Percentiles rank a stretch among this genome's conserved stretches.
Evolutionary conservation across 148 eudicot species (phyloP).

Genomic region (Dysphania ambrosioides): DNA sequence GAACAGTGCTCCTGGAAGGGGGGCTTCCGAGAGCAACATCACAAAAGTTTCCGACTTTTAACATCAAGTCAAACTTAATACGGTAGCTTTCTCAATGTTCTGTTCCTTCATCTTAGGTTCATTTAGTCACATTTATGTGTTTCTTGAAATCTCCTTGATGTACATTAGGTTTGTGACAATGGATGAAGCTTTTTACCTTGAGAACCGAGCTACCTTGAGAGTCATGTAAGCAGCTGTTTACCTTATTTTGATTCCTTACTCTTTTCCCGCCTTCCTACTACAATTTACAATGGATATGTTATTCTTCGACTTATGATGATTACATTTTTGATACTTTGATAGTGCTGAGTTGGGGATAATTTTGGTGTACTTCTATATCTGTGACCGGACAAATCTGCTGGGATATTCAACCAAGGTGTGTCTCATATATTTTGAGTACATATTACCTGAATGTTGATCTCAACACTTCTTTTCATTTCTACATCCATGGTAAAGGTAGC

Average conservation of each 20-base stretch:
- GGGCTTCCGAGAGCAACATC: slow-evolving; percentile 79
- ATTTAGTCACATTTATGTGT: neutral
- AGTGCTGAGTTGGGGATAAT: slow-evolving; percentile 85
- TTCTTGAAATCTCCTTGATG: slow-evolving; percentile 17
- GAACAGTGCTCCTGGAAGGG: slow-evolving; percentile 81
- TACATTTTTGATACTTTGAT: slow-evolving; percentile 20
- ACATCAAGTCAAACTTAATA: slow-evolving; percentile 66
- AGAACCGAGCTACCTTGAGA: slow-evolving; percentile 74
- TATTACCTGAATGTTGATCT: neutral
- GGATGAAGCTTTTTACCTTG: slow-evolving; percentile 87
- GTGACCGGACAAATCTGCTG: slow-evolving; percentile 79
- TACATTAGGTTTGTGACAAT: slow-evolving; percentile 70
- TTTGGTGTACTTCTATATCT: slow-evolving; percentile 67
- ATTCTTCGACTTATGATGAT: slow-evolving; percentile 4
- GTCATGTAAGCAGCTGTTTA: slow-evolving; percentile 62
- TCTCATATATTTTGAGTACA: neutral
- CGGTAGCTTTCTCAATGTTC: slow-evolving; percentile 46
- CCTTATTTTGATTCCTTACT: neutral
- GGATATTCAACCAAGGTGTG: slow-evolving; percentile 79
- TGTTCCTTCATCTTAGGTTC: slow-evolving; percentile 4
- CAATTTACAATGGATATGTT: neutral
- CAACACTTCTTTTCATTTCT: neutral
- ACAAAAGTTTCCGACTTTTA: slow-evolving; percentile 45
- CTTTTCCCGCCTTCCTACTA: neutral
- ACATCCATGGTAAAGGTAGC: neutral